A percentile compares a stretch with the other conserved stretches of the same genome.
These are phyloP conservation scores for Boletus rubroflammeus DNA, from an alignment of 768 basidiomycete genomes.

Conservation along the genomic window DNA sequence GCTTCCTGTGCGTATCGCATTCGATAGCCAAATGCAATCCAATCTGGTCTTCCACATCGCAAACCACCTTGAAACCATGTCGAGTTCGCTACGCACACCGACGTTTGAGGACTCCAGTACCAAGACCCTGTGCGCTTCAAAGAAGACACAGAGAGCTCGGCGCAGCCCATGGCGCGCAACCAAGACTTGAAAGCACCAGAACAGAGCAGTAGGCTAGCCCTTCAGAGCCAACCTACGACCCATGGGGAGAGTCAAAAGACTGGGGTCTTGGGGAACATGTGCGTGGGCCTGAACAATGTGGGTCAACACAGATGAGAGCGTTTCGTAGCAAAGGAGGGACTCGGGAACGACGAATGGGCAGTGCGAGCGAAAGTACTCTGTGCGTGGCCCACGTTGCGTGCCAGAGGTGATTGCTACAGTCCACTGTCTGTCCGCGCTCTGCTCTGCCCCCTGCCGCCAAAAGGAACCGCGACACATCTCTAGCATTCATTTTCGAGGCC, in stretches of 20 bases:
- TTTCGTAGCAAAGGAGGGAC: slow-evolving; percentile 6
- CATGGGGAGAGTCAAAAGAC: slow-evolving; percentile 41
- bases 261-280: slow-evolving; percentile 39
- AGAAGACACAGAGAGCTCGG: slow-evolving; percentile 17
- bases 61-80: slow-evolving; percentile 47
- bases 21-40: slow-evolving; percentile 23
- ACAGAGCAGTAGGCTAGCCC: slow-evolving; percentile 30
- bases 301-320: slow-evolving; percentile 19
- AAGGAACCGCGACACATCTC: slow-evolving; percentile 50
- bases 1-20: slow-evolving; percentile 37
- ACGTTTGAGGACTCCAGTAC: slow-evolving; percentile 48
- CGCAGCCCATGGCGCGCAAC: slow-evolving; percentile 54
- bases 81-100: slow-evolving; percentile 48
- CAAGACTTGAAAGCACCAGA: slow-evolving; percentile 51
- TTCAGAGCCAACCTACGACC: slow-evolving; percentile 16
- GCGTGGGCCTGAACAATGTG: slow-evolving; percentile 34
- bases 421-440: slow-evolving; percentile 35
- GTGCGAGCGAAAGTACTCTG: slow-evolving; percentile 28
- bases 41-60: slow-evolving; percentile 21
- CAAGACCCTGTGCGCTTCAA: slow-evolving; percentile 17
- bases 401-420: slow-evolving; percentile 1
- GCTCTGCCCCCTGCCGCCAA: slow-evolving; percentile 35
- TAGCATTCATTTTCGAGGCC: slow-evolving; percentile 25
- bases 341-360: slow-evolving; percentile 32
- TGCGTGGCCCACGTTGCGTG: slow-evolving; percentile 32